Evolutionary conservation across 2,329 filamentous ascomycete species (phyloP), one percentile per base, ranked within the genome.

Genomic region (Neofusicoccum kwambonambiense): DNA sequence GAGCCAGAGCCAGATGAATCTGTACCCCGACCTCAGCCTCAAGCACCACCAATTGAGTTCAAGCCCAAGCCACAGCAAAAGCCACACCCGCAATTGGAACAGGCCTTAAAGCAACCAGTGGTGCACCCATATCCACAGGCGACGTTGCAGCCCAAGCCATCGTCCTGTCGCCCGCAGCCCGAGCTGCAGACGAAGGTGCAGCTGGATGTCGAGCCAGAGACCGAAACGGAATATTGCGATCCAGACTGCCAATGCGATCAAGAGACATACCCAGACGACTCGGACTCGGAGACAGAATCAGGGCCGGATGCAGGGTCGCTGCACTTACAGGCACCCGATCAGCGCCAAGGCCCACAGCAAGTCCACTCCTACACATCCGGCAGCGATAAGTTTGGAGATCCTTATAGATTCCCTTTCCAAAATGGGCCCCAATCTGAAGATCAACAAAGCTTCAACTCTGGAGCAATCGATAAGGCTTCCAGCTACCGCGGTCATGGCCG

Each of bases 361-460:
- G 7, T 11, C 22, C 11, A 34, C 9, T 31, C 27, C 37, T 27
- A 15, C 15, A 3, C n/a, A 17, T 22, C 42, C 12, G 27, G 37
- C 11, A 31, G 27, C 13, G 31, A 35, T 13, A 37, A 5, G 11
- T 22, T 27, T 22, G 11, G 13, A 2, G 41, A n/a, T 27, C 27
- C 41, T 2, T 60, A 58, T 31, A 60, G 56, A 13, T 60, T 60
- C 27, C 56, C 56, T 6, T 60, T 60, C 22, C 54, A 58, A 15
- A 22, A n/a, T 22, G 39, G 52, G 9, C 19, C 37, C 11, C 19
- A 34, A n/a, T 45, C 56, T 19, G 56, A 60, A 34, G 56, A 60
- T 27, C 42, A 37, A 15, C 56, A 60, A 37, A 60, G 56, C 41
- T 34, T 58, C 54, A 44, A 34, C 37, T 45, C 42, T 44, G 15